A percentile compares a stretch with the other conserved stretches of the same genome.
Conservation (phyloP, 2,329 filamentous ascomycete species). For the Cladosporium oxysporum region DNA sequence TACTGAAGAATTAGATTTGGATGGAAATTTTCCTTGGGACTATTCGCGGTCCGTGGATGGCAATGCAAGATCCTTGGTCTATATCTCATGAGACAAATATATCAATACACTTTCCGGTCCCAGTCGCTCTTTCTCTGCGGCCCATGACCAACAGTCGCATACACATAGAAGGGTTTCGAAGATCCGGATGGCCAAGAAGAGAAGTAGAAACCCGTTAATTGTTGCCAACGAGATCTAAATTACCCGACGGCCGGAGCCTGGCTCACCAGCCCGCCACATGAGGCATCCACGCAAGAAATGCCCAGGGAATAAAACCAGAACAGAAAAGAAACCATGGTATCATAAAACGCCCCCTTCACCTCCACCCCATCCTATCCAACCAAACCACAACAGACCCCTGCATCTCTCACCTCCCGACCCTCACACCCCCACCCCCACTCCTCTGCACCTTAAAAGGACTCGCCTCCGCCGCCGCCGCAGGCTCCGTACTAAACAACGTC, state of each 20-base stretch:
- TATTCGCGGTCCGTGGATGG: not conserved
- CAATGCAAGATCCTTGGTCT: not conserved
- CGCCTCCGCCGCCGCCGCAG: slow-evolving; percentile 45
- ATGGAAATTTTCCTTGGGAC: not conserved
- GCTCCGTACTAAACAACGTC: slow-evolving; percentile 49
- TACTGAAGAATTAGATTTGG: not conserved
- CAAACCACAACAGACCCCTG: not conserved
- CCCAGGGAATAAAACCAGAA: not conserved
- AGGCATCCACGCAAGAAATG: not conserved
- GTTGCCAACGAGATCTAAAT: not conserved
- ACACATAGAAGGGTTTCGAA: not conserved
- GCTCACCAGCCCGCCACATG: not conserved
- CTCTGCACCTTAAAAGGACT: slow-evolving; percentile 41
- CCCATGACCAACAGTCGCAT: not conserved
- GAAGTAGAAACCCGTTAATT: not conserved
- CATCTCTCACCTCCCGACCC: slow-evolving; percentile 4
- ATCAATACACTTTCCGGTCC: not conserved
- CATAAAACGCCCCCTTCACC: slow-evolving; percentile 2
- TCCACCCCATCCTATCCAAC: not conserved
- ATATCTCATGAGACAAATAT: not conserved
- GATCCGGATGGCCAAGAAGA: not conserved
- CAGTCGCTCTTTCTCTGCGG: not conserved
- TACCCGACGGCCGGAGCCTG: not conserved
- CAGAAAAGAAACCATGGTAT: slow-evolving; percentile 10
- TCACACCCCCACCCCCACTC: slow-evolving; percentile 5